Conservation (phyloP, 768 basidiomycete genomes). For the Ephemerocybe angulata region DNA sequence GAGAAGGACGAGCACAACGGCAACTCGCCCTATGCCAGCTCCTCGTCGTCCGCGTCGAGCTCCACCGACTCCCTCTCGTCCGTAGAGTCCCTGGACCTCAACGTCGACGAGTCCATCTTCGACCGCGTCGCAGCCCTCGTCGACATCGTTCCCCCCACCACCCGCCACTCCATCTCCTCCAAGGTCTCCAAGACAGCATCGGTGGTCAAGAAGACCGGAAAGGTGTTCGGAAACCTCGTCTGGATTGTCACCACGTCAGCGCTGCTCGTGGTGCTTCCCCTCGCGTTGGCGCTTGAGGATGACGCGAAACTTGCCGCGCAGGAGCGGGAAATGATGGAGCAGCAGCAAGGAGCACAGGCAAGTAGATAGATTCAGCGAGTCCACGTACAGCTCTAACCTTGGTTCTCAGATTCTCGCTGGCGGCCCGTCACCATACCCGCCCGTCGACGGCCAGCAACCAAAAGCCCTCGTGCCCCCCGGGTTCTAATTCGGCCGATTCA, state of each 20-base stretch:
- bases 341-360: slow-evolving; percentile 89
- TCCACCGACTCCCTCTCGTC: slow-evolving; percentile 77
- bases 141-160: slow-evolving; percentile 92
- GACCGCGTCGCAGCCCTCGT: slow-evolving; percentile 90
- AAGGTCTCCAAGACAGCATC: slow-evolving; percentile 57
- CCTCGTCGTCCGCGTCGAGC: slow-evolving; percentile 69
- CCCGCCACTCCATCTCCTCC: slow-evolving; percentile 70
- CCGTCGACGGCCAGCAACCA: slow-evolving; percentile 38
- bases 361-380: slow-evolving; percentile 21
- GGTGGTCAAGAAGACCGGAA: slow-evolving; percentile 63
- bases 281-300: slow-evolving; percentile 92
- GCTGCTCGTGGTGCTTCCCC: slow-evolving; percentile 87
- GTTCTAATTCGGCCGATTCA: slow-evolving; percentile 44
- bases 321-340: slow-evolving; percentile 90
- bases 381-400: slow-evolving; percentile 12
- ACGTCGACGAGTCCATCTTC: slow-evolving; percentile 75
- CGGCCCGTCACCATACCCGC: slow-evolving; percentile 51
- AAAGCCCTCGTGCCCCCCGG: slow-evolving; percentile 80
- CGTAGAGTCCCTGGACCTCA: slow-evolving; percentile 59
- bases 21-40: slow-evolving; percentile 68
- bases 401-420: slow-evolving; percentile 63
- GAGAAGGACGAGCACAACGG: slow-evolving; percentile 59
- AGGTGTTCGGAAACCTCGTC: slow-evolving; percentile 80
- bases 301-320: slow-evolving; percentile 92
- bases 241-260: slow-evolving; percentile 96